phyloP scores from a whole-genome alignment of 192 early-diverging fungal genomes.

The Geosiphon pyriformis region DNA sequence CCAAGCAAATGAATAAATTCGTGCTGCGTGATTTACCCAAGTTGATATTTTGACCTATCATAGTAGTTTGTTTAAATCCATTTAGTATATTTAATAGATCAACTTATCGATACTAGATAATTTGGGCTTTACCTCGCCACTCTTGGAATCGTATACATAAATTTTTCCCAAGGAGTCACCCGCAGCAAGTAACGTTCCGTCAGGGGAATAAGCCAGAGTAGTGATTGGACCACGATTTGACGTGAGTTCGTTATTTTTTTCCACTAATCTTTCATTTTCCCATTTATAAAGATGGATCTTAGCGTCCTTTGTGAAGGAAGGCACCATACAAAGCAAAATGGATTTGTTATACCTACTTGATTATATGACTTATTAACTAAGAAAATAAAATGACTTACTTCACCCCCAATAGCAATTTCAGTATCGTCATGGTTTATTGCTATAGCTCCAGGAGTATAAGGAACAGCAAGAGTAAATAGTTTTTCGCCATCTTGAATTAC shows the following conservation, averaged over 20 bases:
- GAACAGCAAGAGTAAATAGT: conserved; percentile 32
- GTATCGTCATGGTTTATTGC: conserved; percentile 51
- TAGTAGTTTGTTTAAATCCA: no score
- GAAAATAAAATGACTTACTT: conserved; percentile 38
- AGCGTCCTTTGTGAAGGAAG: conserved; percentile 58
- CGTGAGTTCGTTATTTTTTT: conserved; percentile 25
- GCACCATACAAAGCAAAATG: no score
- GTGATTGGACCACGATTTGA: conserved; percentile 67
- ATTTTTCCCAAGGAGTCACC: conserved; percentile 83
- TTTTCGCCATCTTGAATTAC: conserved; percentile 45
- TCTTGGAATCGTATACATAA: conserved; percentile 56
- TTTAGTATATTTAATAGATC: no score
- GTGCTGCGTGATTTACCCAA: conserved; percentile 88
- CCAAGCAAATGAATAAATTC: conserved; percentile 81
- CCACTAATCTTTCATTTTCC: conserved; percentile 33
- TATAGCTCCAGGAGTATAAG: conserved; percentile 45
- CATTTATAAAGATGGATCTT: conserved; percentile 63
- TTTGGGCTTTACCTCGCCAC: conserved; percentile 26
- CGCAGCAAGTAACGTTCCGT: conserved; percentile 67
- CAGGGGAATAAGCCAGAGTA: conserved; percentile 70
- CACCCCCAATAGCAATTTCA: conserved; percentile 57
- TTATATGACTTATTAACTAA: not conserved
- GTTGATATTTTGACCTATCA: conserved; percentile 45
- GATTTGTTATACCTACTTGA: no score
- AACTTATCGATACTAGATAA: not conserved